These are phyloP conservation scores for Pythium grandisporangium DNA, from an alignment of 352 stramenopile species.

Conservation along the genomic window DNA sequence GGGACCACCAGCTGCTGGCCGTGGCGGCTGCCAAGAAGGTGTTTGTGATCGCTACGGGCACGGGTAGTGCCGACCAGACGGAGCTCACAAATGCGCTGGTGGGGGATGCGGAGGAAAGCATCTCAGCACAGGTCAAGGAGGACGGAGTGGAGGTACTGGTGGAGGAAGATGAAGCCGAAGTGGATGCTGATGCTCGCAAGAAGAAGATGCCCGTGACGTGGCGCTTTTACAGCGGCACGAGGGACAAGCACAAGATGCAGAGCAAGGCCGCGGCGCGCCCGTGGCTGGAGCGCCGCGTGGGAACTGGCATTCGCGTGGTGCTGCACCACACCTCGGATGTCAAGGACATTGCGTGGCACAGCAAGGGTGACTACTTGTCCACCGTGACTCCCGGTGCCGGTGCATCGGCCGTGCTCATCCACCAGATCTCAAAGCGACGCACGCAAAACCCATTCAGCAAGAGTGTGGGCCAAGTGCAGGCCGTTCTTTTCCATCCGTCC, in stretches of 20 bases:
- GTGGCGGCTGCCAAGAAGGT: conserved; percentile 88
- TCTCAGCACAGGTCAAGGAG: conserved; percentile 40
- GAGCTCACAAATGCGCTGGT: conserved; percentile 95
- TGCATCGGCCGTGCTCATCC: conserved; percentile 93
- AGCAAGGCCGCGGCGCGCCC: conserved; percentile 22
- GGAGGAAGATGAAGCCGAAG: conserved; percentile 56
- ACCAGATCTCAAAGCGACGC: conserved; percentile 96
- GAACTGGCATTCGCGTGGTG: conserved; percentile 75
- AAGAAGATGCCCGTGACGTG: conserved; percentile 90
- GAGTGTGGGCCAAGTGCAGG: conserved; percentile 91
- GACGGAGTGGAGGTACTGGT: conserved; percentile 35
- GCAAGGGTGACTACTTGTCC: conserved; percentile 98
- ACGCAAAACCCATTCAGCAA: conserved; percentile 97
- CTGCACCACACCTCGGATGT: conserved; percentile 87
- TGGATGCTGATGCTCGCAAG: conserved; percentile 73
- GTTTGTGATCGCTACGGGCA: conserved; percentile 92
- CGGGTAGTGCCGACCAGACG: conserved; percentile 88
- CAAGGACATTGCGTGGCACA: conserved; percentile 94
- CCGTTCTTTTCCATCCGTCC: conserved; percentile 96
- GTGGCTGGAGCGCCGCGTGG: conserved; percentile 72
- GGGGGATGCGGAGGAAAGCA: conserved; percentile 68
- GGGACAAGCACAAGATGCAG: conserved; percentile 65
- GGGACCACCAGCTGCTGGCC: conserved; percentile 92
- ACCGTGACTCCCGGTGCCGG: conserved; percentile 88
- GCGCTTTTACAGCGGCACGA: conserved; percentile 80